A percentile compares a stretch with the other conserved stretches of the same genome.
Conservation (phyloP, 306 rosid genomes). For the Benincasa hispida region DNA sequence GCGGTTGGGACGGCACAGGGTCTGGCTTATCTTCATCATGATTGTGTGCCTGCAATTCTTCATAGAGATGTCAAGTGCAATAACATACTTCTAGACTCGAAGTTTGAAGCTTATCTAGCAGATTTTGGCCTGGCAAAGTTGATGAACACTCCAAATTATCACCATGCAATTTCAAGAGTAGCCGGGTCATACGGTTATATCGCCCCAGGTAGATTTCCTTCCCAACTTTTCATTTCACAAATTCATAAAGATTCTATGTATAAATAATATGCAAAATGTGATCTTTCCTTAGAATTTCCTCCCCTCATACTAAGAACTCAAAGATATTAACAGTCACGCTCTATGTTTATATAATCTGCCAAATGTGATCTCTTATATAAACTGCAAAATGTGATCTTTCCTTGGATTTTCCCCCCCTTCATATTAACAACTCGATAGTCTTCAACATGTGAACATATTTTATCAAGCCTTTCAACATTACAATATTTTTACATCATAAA, state of each 20-base stretch:
- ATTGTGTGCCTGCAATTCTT: constrained; percentile 84
- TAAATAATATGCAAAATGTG: neutral
- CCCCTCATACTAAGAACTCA: neutral
- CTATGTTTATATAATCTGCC: too few relatives aligned
- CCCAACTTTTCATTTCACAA: neutral
- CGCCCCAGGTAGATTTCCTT: constrained; percentile 67
- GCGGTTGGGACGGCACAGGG: constrained; percentile 97
- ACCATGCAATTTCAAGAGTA: constrained; percentile 89
- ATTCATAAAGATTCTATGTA: neutral
- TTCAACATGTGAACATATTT: neutral
- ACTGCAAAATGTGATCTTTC: neutral
- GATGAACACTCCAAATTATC: constrained; percentile 73
- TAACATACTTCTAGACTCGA: constrained; percentile 88
- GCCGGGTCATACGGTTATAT: constrained; percentile 98
- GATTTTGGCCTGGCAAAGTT: constrained; percentile 94
- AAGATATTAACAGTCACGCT: neutral
- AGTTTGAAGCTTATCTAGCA: constrained; percentile 76
- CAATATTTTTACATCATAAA: neutral
- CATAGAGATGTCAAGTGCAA: constrained; percentile 98
- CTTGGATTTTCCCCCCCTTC: neutral
- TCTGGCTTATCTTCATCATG: constrained; percentile 89
- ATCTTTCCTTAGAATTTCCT: neutral
- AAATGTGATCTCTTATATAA: too few relatives aligned
- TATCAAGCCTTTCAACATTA: neutral
- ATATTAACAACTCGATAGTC: too few relatives aligned